Conservation (phyloP, 2,329 filamentous ascomycete species). For the Neophaeococcomyces aloes region DNA sequence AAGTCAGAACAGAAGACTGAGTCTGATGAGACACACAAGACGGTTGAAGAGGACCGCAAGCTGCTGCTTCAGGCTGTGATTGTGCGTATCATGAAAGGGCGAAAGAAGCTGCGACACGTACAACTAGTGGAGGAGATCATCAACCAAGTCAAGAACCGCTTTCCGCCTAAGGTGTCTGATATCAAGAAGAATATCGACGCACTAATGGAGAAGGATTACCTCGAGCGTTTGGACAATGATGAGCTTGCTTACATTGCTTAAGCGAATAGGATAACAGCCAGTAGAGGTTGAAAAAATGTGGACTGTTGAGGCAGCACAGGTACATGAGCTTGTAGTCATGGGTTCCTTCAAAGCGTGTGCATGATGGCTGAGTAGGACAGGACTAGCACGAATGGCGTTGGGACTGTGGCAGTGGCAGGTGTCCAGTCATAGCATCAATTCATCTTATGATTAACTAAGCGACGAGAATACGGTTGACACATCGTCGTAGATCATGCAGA, state of each 20-base stretch:
- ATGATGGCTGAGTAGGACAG: conserved; percentile 1
- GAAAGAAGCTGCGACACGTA: conserved; percentile 97
- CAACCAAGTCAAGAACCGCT: conserved; percentile 83
- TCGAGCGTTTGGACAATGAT: conserved; percentile 89
- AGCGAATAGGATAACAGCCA: conserved; percentile 18
- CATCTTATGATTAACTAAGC: too few species aligned
- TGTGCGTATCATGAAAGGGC: conserved; percentile 98
- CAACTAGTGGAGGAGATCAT: conserved; percentile 93
- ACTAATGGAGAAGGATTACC: conserved; percentile 94
- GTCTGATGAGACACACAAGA: conserved; percentile 96
- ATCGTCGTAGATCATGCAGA: too few species aligned
- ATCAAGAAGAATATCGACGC: conserved; percentile 99
- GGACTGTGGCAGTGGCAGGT: too few species aligned
- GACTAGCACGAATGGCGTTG: too few species aligned
- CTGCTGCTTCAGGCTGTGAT: conserved; percentile 95
- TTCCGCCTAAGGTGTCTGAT: conserved; percentile 82
- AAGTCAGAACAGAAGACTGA: conserved; percentile 95
- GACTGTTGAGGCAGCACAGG: too few species aligned
- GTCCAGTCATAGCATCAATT: too few species aligned
- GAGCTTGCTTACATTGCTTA: conserved; percentile 90
- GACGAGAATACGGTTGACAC: too few species aligned
- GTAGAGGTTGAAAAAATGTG: background rate
- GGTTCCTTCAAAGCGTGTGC: conserved; percentile 1
- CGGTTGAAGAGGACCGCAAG: conserved; percentile 95
- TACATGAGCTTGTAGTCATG: background rate